Base-by-base conservation (phyloP, 148 eudicot species). In the Amaranthus hypochondriacus region DNA sequence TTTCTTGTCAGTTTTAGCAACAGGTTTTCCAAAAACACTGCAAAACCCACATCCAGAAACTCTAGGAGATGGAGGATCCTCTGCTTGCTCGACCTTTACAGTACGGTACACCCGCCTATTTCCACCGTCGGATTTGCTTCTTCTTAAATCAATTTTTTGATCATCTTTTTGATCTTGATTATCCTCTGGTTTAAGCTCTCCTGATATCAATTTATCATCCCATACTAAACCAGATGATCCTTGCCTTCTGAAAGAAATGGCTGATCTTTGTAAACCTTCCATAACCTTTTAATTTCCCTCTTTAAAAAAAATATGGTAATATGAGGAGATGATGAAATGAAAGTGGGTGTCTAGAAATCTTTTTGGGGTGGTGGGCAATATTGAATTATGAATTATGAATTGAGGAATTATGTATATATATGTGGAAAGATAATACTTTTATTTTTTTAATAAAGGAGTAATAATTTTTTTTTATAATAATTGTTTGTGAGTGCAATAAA, bases 161-260 rank as follows among this genome's bases (percentile, higher is more conserved):
- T 65, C 21, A 73, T 69, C 73, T 59, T 74, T 48, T 6, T 68
- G 78, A 50, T 66, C 39, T 39, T 53, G 64, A 44, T 18, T 7
- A 5, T 54, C 56, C 8, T 54, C 75, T 42, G 57, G 75, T 43
- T 79, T 82, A 3, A 86, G 51, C 43, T 87, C 91, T 56, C 84
- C 88, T 46, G 85, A 73, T 54, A 79, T 61, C 18, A 85, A 47
- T 73, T 88, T 92, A 48, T 89, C 95, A 64, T 90, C 95, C 97
- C 97, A 92, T 9, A 89, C 83, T 66, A 88, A 66, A 39, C 97
- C 97, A 54, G 97, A 92, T 42, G 97, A 92, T 12, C 97, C 92
- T 62, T 84, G 84, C 62, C 94, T 86, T 74, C 97, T 86, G 12
- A 86, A 89, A 51, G 92, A 86, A 69, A 79, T 75, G 15, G 75